These are phyloP conservation scores for Vigna nakashimae DNA, from an alignment of 306 rosid species.

Conservation along the genomic window DNA sequence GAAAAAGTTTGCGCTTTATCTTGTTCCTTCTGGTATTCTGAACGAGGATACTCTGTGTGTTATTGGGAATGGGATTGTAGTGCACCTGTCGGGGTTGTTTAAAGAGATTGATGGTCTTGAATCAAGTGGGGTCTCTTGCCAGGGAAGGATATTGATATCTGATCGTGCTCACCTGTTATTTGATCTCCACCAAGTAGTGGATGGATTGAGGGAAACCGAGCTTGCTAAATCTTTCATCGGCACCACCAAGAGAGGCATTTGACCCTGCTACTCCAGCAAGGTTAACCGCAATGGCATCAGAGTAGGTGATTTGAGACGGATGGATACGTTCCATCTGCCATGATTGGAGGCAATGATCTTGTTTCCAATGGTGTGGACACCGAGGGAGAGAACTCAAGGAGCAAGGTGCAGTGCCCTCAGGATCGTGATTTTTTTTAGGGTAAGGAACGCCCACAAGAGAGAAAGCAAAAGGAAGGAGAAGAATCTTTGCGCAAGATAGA, in stretches of 20 bases:
- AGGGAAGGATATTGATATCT: constrained; percentile 89
- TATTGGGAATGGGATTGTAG: constrained; percentile 96
- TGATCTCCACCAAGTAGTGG: constrained; percentile 92
- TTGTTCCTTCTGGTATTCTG: constrained; percentile 94
- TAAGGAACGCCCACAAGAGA: too few species aligned
- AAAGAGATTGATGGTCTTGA: constrained; percentile 87
- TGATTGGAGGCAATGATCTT: too few species aligned
- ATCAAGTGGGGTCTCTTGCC: constrained; percentile 81
- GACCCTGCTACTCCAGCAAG: constrained; percentile 95
- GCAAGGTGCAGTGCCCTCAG: too few species aligned
- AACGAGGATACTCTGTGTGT: constrained; percentile 90
- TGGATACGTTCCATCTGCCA: constrained; percentile 92
- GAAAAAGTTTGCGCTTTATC: constrained; percentile 94
- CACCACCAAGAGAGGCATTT: constrained; percentile 98
- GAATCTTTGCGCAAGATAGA: too few species aligned
- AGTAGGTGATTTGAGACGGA: constrained; percentile 85
- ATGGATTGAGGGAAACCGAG: constrained; percentile 91
- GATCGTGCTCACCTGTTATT: constrained; percentile 93
- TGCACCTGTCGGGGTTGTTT: constrained; percentile 85
- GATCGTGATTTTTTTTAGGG: too few species aligned
- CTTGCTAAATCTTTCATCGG: constrained; percentile 95
- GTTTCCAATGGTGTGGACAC: too few species aligned
- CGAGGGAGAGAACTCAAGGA: too few species aligned
- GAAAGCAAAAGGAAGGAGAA: too few species aligned
- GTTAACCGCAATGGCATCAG: constrained; percentile 87